phyloP scores from a whole-genome alignment of 2,329 filamentous ascomycete genomes.

The Bretziella fagacearum region DNA sequence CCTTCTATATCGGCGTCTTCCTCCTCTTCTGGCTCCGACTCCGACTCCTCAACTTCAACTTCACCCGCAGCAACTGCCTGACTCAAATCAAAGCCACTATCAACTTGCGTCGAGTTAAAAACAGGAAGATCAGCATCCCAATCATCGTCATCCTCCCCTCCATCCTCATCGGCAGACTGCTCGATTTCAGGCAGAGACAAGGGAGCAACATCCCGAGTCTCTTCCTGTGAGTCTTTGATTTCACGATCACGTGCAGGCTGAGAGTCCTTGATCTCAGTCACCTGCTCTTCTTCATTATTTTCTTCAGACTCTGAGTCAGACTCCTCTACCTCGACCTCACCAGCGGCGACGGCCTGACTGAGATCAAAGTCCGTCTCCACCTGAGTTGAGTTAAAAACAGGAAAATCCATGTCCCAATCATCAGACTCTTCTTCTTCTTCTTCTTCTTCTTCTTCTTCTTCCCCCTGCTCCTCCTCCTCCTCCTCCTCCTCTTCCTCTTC shows the following conservation, averaged over 20 bases:
- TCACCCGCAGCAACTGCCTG: constrained; percentile 1
- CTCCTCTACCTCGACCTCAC: background rate
- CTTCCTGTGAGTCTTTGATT: background rate
- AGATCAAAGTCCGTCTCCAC: background rate
- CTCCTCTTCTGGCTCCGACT: background rate
- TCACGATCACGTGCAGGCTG: too few species aligned
- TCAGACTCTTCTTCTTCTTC: constrained; percentile 7
- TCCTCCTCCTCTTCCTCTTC: background rate
- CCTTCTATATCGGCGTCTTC: background rate
- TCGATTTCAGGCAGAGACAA: too few species aligned
- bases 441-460: background rate
- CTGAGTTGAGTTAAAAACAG: constrained; percentile 11
- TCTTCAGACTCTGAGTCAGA: background rate
- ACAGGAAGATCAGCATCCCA: constrained; percentile 11
- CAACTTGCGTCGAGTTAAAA: constrained; percentile 12
- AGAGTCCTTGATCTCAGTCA: too few species aligned
- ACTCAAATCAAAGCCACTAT: constrained; percentile 5
- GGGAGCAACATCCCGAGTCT: constrained; percentile 12
- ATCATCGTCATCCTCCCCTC: background rate
- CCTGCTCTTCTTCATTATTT: background rate
- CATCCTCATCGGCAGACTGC: background rate
- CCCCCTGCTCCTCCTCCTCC: background rate
- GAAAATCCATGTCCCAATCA: constrained; percentile 12
- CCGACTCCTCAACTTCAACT: constrained; percentile 3
- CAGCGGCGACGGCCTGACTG: background rate